phyloP scores from a whole-genome alignment of 306 rosid species.

The Phaseolus lunatus region DNA sequence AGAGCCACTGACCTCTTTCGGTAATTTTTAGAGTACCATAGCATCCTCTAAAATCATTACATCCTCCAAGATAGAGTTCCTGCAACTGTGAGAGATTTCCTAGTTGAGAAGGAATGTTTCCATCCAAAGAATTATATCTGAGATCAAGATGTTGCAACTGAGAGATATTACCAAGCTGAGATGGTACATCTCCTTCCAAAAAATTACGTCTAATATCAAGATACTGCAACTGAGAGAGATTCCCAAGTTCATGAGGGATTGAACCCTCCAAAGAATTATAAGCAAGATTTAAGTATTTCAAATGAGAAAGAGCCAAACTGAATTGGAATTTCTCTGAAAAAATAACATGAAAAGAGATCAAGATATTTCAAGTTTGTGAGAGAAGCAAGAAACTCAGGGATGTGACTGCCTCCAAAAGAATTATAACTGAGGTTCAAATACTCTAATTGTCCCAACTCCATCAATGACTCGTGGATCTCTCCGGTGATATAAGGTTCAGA shows the following conservation, averaged over 20 bases:
- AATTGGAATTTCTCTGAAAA: neutral
- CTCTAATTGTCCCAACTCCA: neutral
- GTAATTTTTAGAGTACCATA: neutral
- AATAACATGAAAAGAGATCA: neutral
- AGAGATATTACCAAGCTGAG: conserved; percentile 38
- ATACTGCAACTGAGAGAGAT: conserved; percentile 17
- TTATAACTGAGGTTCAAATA: neutral
- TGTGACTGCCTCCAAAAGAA: fast-evolving
- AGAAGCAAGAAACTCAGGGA: neutral
- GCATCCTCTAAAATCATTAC: no score
- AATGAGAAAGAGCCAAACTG: neutral
- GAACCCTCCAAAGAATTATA: neutral
- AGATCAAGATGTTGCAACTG: conserved; percentile 4
- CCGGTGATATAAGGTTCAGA: no score
- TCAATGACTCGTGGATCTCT: neutral
- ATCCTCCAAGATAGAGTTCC: neutral
- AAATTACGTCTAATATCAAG: no score
- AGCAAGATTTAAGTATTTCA: conserved; percentile 31
- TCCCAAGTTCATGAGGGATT: conserved; percentile 37
- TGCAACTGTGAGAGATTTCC: neutral
- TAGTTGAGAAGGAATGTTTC: neutral
- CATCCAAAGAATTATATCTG: conserved; percentile 3
- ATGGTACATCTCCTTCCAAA: no score
- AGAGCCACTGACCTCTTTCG: conserved; percentile 31
- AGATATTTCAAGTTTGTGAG: neutral